Evolutionary conservation across 2,329 filamentous ascomycete genomes (phyloP).

Genomic region (Verticillium isaacii): DNA sequence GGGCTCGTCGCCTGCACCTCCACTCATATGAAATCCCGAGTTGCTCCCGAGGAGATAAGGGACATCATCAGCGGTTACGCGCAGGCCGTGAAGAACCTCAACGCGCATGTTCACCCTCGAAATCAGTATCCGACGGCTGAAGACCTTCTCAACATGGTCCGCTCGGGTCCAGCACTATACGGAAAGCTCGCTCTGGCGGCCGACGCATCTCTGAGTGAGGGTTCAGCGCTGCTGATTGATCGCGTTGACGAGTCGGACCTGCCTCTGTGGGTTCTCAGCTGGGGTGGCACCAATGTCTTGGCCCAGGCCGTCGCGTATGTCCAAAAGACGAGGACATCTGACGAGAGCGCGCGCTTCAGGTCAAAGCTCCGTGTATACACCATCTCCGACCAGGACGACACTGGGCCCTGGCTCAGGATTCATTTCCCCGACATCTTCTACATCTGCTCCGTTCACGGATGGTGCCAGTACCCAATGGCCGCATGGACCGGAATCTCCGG

Average conservation of each 20-base stretch:
- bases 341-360: conserved; percentile 26
- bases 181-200: conserved; percentile 21
- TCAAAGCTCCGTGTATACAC: conserved; percentile 44
- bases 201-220: conserved; percentile 24
- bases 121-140: conserved; percentile 29
- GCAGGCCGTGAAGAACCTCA: conserved; percentile 39
- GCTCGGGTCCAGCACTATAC: conserved; percentile 19
- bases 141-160: conserved; percentile 26
- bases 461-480: conserved; percentile 42
- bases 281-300: conserved; percentile 48
- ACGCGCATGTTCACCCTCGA: conserved; percentile 38
- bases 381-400: conserved; percentile 56
- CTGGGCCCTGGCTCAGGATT: conserved; percentile 48
- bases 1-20: conserved; percentile 39
- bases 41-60: conserved; percentile 25
- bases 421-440: conserved; percentile 50
- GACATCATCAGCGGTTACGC: conserved; percentile 35
- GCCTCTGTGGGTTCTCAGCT: conserved; percentile 45
- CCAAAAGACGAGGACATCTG: conserved; percentile 20
- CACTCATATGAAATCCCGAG: conserved; percentile 36
- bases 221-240: conserved; percentile 33
- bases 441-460: conserved; percentile 49
- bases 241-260: conserved; percentile 19
- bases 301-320: conserved; percentile 40
- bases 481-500: conserved; percentile 49